Percentiles rank a stretch among this genome's conserved stretches.
These are phyloP conservation scores for Botrytis pseudocinerea DNA, from an alignment of 2,329 filamentous ascomycete genomes.

Conservation along the genomic window DNA sequence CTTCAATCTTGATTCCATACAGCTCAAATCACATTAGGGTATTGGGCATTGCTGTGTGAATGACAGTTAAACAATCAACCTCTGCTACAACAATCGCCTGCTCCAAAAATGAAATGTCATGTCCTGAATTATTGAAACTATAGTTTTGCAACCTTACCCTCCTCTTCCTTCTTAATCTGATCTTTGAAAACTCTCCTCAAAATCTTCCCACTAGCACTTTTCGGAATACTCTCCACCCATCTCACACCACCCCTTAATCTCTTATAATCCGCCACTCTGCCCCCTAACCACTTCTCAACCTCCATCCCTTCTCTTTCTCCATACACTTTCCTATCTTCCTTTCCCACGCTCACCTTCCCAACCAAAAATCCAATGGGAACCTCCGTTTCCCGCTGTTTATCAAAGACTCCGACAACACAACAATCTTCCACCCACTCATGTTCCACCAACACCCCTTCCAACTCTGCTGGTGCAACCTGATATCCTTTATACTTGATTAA, in stretches of 20 bases:
- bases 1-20: not conserved
- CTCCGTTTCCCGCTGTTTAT: slow-evolving; percentile 62
- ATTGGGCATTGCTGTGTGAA: not conserved
- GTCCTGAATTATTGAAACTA: not conserved
- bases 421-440: slow-evolving; percentile 52
- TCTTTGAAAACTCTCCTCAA: slow-evolving; percentile 36
- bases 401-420: slow-evolving; percentile 62
- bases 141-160: slow-evolving; percentile 30
- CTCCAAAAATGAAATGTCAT: not conserved
- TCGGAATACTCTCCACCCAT: slow-evolving; percentile 51
- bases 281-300: slow-evolving; percentile 46
- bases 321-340: slow-evolving; percentile 31
- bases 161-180: slow-evolving; percentile 49
- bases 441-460: slow-evolving; percentile 52
- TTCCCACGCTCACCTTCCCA: slow-evolving; percentile 33
- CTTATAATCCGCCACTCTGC: slow-evolving; percentile 50
- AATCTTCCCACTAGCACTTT: slow-evolving; percentile 52
- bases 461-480: slow-evolving; percentile 66
- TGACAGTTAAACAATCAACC: not conserved
- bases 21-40: not conserved
- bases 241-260: slow-evolving; percentile 49
- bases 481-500: slow-evolving; percentile 64
- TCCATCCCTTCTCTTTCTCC: slow-evolving; percentile 31
- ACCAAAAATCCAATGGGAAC: slow-evolving; percentile 68
- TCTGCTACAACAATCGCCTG: not conserved